These are phyloP conservation scores for Cajanus cajan DNA, from an alignment of 306 rosid species.

Conservation along the genomic window DNA sequence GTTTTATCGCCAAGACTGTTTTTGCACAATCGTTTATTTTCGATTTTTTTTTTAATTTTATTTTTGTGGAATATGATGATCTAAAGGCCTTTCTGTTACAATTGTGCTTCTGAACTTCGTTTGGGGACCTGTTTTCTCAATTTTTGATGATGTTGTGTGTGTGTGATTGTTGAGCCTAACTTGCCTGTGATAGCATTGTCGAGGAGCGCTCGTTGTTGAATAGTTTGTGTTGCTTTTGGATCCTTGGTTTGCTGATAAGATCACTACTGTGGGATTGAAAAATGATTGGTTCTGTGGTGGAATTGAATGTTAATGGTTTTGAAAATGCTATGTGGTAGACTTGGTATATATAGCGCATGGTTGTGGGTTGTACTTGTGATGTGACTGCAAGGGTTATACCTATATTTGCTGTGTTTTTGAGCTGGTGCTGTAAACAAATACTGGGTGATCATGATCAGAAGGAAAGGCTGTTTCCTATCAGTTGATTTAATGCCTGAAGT, in stretches of 20 bases:
- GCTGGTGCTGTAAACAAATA: background rate
- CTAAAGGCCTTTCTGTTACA: background rate
- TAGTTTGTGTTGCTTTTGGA: slow-evolving; percentile 9
- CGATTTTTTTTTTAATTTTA: too few relatives aligned
- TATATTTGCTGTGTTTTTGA: background rate
- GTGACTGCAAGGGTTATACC: background rate
- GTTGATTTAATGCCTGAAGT: background rate
- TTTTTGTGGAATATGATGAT: slow-evolving; percentile 8
- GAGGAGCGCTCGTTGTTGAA: background rate
- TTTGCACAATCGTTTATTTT: background rate
- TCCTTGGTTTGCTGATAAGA: slow-evolving; percentile 8
- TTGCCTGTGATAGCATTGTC: background rate
- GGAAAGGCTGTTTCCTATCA: background rate
- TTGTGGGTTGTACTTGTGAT: background rate
- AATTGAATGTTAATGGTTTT: background rate
- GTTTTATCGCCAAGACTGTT: background rate
- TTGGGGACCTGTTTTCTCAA: background rate
- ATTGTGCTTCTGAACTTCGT: slow-evolving; percentile 3
- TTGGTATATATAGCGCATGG: background rate
- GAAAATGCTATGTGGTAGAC: background rate
- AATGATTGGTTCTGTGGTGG: slow-evolving; percentile 6
- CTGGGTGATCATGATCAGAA: background rate
- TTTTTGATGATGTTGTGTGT: background rate
- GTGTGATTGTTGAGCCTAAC: background rate
- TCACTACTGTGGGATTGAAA: background rate